Conservation (phyloP, 257 asterid species). For the Eucommia ulmoides region DNA sequence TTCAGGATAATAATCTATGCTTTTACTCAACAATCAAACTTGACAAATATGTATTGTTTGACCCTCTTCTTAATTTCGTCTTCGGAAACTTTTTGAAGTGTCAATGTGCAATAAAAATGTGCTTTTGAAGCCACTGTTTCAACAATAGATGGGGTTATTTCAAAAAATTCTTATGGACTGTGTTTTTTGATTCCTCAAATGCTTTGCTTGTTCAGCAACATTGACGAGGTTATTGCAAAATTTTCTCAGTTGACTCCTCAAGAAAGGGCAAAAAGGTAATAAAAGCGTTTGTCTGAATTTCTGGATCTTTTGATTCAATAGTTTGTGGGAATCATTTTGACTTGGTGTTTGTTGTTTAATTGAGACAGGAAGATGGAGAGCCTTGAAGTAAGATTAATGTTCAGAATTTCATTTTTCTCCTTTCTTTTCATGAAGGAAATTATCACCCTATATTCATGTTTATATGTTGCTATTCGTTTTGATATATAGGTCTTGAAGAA, state of each 20-base stretch:
- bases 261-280: conserved; percentile 74
- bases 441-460: too few relatives aligned
- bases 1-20: too few relatives aligned
- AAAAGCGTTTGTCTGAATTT: not conserved
- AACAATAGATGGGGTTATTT: too few relatives aligned
- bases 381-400: conserved; percentile 57
- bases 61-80: not conserved
- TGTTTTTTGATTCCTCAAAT: not conserved
- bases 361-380: conserved; percentile 80
- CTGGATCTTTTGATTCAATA: not conserved
- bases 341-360: conserved; percentile 2
- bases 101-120: too few relatives aligned
- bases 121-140: not conserved
- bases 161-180: too few relatives aligned
- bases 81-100: too few relatives aligned
- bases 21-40: too few relatives aligned
- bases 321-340: not conserved
- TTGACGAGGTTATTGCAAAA: conserved; percentile 73
- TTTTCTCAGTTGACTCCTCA: conserved; percentile 74
- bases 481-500: conserved; percentile 29
- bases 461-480: too few relatives aligned
- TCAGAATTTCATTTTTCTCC: not conserved
- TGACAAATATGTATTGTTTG: not conserved
- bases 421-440: too few relatives aligned
- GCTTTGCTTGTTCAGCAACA: conserved; percentile 36